These are phyloP conservation scores for Noccaea bulbosa DNA, from an alignment of 345 rosid genomes.

Conservation along the genomic window DNA sequence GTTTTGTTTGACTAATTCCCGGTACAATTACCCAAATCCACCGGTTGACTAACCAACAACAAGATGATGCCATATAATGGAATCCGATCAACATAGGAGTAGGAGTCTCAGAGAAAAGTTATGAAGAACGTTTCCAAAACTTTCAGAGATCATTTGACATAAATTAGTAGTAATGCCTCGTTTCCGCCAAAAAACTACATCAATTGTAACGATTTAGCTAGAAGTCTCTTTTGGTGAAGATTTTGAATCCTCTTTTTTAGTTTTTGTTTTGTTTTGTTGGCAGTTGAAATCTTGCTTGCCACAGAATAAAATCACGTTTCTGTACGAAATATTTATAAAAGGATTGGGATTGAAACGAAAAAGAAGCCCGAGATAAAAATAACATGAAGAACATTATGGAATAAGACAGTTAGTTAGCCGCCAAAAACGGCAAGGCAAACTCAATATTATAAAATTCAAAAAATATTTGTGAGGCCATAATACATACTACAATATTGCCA, in stretches of 20 bases:
- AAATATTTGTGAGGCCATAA: slow-evolving; percentile 6
- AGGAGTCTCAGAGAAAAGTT: no score
- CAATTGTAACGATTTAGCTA: not conserved
- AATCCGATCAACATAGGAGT: not conserved
- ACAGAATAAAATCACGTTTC: not conserved
- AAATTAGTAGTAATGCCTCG: not conserved
- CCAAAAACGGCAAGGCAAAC: not conserved
- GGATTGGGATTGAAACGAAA: not conserved
- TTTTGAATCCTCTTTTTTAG: not conserved
- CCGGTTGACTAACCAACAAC: not conserved
- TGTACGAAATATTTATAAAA: no score
- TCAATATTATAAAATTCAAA: slow-evolving; percentile 8
- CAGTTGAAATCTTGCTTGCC: not conserved
- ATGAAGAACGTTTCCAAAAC: no score
- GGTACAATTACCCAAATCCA: not conserved
- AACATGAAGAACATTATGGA: not conserved
- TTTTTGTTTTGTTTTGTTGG: not conserved
- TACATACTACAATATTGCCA: slow-evolving; percentile 22
- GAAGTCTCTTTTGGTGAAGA: no score
- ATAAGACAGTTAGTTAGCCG: not conserved
- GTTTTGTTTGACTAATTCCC: not conserved
- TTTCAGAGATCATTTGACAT: not conserved
- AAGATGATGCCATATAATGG: no score
- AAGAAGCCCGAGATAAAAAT: not conserved
- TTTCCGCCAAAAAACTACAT: not conserved